Base-by-base conservation (phyloP, 352 stramenopile genomes). In the Elongisporangium prolatum region DNA sequence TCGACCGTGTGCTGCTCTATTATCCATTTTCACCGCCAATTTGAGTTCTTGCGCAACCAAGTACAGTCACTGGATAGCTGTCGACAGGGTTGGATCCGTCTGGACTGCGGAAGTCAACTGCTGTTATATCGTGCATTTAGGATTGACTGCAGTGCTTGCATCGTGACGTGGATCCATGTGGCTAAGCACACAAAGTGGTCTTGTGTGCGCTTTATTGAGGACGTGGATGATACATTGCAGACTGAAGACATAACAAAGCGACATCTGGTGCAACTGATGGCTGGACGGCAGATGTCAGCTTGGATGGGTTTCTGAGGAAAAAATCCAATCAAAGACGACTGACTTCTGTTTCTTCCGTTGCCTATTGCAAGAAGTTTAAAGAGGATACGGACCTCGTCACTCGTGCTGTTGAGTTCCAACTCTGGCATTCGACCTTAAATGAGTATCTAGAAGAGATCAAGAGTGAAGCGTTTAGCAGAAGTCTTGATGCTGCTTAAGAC, bases 351-450 rank as follows among this genome's bases (percentile, higher is more conserved):
- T 62, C 34, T 48, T 48, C 56, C 13, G 34, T 62, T 44, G 34
- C 49, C 17, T 22, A 38, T 52, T 21, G 57, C 60, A 21, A 54
- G 47, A 69, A 58, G 56, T 21, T 58, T 37, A 0, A 56, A 54
- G 55, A 61, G 21, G 50, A 67, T 24, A 25, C 37, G 50, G 60
- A 66, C 8, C n/a, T 54, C 28, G 2, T 53, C 28, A 40, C 57
- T 21, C 34, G 51, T 50, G 58, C 58, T 47, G 24, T 17, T 4
- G 50, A 62, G 50, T 67, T 61, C 21, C 18, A 13, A 21, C 50
- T 59, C 40, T 61, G 60, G 34, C 62, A 54, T 20, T 67, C 54
- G 60, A 67, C 60, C 13, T 18, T 67, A 44, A 34, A 67, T 40
- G 60, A 67, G 48, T 62, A 67, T 44, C 17, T 62, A 13, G 34